phyloP scores from a whole-genome alignment of 1,139 yeast species.

The Sugiyamaella pinicola region DNA sequence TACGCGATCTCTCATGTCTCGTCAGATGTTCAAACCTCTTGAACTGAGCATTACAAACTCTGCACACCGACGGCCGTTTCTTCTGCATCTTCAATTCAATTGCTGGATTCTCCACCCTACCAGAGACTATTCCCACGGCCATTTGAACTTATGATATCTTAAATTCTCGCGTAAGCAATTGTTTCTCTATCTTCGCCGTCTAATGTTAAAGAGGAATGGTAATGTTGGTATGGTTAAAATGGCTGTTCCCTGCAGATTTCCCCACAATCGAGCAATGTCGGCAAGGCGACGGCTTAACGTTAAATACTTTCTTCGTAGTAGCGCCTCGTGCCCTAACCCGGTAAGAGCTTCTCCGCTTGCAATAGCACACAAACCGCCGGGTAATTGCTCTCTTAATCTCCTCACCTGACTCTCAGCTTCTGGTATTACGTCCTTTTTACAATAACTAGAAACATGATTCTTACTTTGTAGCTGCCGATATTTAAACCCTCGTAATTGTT shows the following conservation, averaged over 20 bases:
- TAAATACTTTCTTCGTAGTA: not conserved
- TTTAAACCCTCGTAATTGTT: too few species aligned
- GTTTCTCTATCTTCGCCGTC: too few species aligned
- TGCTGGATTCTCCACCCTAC: not conserved
- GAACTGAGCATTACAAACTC: constrained; percentile 15
- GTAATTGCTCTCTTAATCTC: too few species aligned
- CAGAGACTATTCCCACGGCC: not conserved
- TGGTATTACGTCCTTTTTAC: too few species aligned
- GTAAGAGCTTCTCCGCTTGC: not conserved
- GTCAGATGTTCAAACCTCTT: constrained; percentile 15
- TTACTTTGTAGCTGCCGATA: too few species aligned
- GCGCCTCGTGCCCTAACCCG: not conserved
- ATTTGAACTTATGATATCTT: too few species aligned
- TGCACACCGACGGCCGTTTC: constrained; percentile 11
- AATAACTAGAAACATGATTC: too few species aligned
- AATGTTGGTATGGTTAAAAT: not conserved
- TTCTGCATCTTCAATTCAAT: constrained; percentile 1
- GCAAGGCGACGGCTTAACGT: constrained; percentile 3
- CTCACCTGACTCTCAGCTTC: too few species aligned
- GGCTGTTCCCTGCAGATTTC: constrained; percentile 14
- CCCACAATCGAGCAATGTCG: constrained; percentile 16
- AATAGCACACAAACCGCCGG: too few species aligned
- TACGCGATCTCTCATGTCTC: constrained; percentile 16
- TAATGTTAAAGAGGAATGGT: constrained; percentile 13
- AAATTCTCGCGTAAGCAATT: too few species aligned